phyloP scores from a whole-genome alignment of 2,329 filamentous ascomycete species.

The Aspergillus unguis region DNA sequence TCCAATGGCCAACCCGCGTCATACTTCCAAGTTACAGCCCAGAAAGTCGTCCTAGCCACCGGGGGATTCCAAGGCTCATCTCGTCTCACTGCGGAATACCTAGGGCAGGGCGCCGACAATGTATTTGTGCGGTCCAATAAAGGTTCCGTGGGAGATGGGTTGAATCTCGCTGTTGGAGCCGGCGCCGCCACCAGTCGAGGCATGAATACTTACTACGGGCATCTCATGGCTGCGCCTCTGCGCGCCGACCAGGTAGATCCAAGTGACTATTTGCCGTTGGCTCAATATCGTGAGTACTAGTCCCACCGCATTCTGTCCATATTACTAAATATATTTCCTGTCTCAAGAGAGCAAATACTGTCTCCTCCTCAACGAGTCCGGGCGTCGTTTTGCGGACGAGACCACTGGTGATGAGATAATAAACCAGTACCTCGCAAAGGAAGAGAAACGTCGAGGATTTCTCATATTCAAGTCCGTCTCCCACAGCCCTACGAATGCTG shows the following conservation, averaged over 20 bases:
- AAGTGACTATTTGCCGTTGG: constrained; percentile 23
- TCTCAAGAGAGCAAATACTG: constrained; percentile 25
- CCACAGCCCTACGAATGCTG: neutral
- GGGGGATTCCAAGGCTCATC: constrained; percentile 27
- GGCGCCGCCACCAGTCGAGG: constrained; percentile 26
- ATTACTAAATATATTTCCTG: neutral
- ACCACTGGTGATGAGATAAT: constrained; percentile 27
- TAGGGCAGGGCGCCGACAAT: constrained; percentile 24
- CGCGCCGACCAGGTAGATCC: constrained; percentile 21
- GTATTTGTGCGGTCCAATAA: constrained; percentile 27
- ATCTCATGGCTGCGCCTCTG: constrained; percentile 25
- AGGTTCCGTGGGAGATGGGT: constrained; percentile 26
- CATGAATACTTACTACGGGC: constrained; percentile 28
- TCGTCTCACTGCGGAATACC: constrained; percentile 19
- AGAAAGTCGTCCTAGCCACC: constrained; percentile 24
- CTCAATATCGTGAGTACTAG: constrained; percentile 23
- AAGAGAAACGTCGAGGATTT: constrained; percentile 26
- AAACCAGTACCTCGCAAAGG: constrained; percentile 28
- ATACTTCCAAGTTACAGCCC: constrained; percentile 20
- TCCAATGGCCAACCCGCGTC: neutral
- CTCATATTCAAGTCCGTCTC: constrained; percentile 19
- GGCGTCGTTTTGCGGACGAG: constrained; percentile 24
- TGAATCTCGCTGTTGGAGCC: constrained; percentile 20
- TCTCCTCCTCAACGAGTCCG: constrained; percentile 22
- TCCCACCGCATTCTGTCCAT: neutral